phyloP scores from a whole-genome alignment of 768 basidiomycete species.

The Termitomyces sp. region DNA sequence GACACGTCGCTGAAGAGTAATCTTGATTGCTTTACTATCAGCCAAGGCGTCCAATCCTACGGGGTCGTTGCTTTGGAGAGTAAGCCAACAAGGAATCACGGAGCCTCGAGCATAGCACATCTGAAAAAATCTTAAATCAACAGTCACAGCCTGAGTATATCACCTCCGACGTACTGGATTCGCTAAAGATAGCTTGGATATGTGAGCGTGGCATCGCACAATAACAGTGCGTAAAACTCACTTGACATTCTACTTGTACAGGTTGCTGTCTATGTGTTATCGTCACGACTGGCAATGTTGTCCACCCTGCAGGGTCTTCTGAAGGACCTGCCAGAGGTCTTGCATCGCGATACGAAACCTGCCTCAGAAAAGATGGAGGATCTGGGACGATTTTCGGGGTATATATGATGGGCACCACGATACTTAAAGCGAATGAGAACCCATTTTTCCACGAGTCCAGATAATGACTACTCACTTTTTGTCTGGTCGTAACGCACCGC shows the following conservation, averaged over 20 bases:
- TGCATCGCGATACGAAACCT: constrained; percentile 26
- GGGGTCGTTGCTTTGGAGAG: constrained; percentile 21
- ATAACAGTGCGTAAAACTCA: constrained; percentile 11
- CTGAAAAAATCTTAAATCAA: constrained; percentile 8
- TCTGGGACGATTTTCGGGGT: constrained; percentile 25
- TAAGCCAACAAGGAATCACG: constrained; percentile 29
- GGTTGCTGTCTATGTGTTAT: constrained; percentile 17
- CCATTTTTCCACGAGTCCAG: no score
- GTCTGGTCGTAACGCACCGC: constrained; percentile 31
- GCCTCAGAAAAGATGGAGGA: constrained; percentile 24
- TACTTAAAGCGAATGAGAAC: constrained; percentile 3
- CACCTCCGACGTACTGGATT: constrained; percentile 23
- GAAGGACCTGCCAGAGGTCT: constrained; percentile 24
- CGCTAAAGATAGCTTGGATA: constrained; percentile 25
- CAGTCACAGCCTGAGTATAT: background rate
- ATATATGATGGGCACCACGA: constrained; percentile 22
- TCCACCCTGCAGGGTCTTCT: constrained; percentile 31
- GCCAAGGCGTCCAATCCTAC: constrained; percentile 25
- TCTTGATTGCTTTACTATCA: constrained; percentile 16
- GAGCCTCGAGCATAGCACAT: constrained; percentile 32
- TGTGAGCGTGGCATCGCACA: background rate
- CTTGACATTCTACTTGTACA: constrained; percentile 22
- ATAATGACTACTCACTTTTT: constrained; percentile 24
- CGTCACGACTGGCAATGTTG: constrained; percentile 14
- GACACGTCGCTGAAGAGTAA: constrained; percentile 24